Conservation (phyloP, 2,329 filamentous ascomycete genomes). For the Cladorrhinum sp. region DNA sequence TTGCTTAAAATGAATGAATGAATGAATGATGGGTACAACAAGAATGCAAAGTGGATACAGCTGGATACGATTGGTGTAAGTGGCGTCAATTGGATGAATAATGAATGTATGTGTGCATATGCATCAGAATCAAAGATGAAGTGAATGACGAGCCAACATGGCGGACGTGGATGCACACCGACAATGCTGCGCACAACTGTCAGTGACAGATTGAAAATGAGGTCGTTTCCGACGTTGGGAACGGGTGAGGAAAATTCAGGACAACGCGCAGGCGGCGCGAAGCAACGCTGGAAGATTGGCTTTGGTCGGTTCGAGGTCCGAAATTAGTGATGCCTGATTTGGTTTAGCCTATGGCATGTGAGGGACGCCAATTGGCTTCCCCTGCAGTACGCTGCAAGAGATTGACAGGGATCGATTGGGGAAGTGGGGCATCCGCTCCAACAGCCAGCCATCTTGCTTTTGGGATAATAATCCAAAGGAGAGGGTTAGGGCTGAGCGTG, state of each 20-base stretch:
- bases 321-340: background rate
- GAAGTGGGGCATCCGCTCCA: background rate
- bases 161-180: background rate
- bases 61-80: conserved; percentile 1
- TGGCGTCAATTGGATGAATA: background rate
- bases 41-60: conserved; percentile 5
- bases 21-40: conserved; percentile 6
- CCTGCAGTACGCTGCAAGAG: background rate
- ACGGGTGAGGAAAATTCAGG: conserved; percentile 15
- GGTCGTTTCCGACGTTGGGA: background rate
- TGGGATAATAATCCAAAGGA: too few relatives aligned
- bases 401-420: background rate
- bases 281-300: conserved; percentile 5
- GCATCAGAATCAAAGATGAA: conserved; percentile 4
- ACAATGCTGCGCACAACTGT: background rate
- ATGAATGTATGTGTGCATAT: conserved; percentile 9
- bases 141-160: conserved; percentile 20
- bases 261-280: conserved; percentile 1
- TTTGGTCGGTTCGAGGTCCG: background rate
- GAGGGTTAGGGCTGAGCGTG: too few relatives aligned
- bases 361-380: background rate
- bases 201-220: background rate
- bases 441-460: too few relatives aligned
- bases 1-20: conserved; percentile 7
- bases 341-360: background rate